phyloP scores from a whole-genome alignment of 2,329 filamentous ascomycete species.

The Arthrobotrys megalospora region DNA sequence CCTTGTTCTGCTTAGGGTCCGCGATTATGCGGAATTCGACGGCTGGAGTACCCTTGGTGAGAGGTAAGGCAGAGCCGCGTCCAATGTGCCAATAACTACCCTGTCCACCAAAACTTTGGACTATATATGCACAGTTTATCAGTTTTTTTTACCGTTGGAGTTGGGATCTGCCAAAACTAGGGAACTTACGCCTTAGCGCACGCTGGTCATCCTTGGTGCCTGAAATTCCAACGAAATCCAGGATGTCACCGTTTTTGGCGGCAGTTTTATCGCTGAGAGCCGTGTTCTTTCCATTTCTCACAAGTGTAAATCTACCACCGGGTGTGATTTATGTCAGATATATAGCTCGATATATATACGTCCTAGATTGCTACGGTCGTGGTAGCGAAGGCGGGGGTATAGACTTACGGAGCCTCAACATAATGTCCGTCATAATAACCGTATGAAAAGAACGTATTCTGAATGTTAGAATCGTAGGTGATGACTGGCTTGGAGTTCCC shows the following conservation, averaged over 20 bases:
- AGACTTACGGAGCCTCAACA: slow-evolving; percentile 35
- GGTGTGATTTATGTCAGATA: neutral
- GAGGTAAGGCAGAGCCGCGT: slow-evolving; percentile 16
- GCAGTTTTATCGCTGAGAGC: slow-evolving; percentile 9
- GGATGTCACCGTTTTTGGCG: slow-evolving; percentile 22
- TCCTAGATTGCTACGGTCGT: too few species aligned
- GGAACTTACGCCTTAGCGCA: slow-evolving; percentile 38
- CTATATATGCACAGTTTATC: slow-evolving; percentile 27
- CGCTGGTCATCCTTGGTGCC: slow-evolving; percentile 13
- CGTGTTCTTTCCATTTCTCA: slow-evolving; percentile 20
- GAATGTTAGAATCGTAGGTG: slow-evolving; percentile 31
- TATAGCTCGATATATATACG: neutral
- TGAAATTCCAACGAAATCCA: slow-evolving; percentile 34
- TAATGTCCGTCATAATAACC: slow-evolving; percentile 38
- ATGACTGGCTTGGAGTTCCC: neutral
- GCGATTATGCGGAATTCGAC: slow-evolving; percentile 42
- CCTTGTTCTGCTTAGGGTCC: slow-evolving; percentile 13
- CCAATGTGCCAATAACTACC: slow-evolving; percentile 36
- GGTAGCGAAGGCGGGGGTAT: too few species aligned
- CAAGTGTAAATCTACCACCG: slow-evolving; percentile 21
- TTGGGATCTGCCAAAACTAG: neutral
- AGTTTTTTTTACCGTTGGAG: neutral
- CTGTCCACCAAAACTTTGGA: slow-evolving; percentile 35
- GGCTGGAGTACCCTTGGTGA: slow-evolving; percentile 22
- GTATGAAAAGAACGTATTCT: slow-evolving; percentile 48